Evolutionary conservation across 2,329 filamentous ascomycete genomes (phyloP), one percentile per base, ranked within the genome.

Genomic region (Hypoxylon sp.): DNA sequence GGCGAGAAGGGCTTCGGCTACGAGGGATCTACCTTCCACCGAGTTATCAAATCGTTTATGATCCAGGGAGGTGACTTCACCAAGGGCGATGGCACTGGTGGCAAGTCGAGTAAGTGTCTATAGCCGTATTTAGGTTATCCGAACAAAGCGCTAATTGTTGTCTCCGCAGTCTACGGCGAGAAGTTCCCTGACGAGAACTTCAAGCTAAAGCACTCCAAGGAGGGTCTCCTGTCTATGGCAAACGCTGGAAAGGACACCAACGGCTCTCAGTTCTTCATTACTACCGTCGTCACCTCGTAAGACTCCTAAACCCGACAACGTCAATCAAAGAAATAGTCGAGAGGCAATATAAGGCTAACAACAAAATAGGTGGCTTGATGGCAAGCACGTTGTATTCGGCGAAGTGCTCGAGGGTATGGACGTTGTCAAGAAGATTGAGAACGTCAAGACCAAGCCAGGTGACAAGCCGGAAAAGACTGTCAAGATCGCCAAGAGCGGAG

Each of bases 151-250:
- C 71, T 76, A 24, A 75, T 60, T 14, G n/a, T 26, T 17, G n/a
- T 24, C 31, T 19, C 64, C n/a, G 57, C 71, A 91, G 89, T 96
- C 85, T 96, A 95, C 80, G 93, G 93, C 77, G 86, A 88, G 75
- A 93, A 92, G 84, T 96, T 96, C 84, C 83, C 88, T 73, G 93
- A 97, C 77, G 93, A 97, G 90, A 96, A 95, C 91, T 96, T 97
- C 88, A 95, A 96, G 90, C 87, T 95, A 79, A 94, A 94, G 88
- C 93, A 97, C 90, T 88, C 87, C 85, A 94, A 94, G 88, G 91
- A 90, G 82, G 93, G 93, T 77, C 84, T 93, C 57, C 85, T 96
- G 73, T 94, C 91, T 82, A 96, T 94, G 93, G 93, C 92, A 82
- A 94, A 94, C 83, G 88, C 92, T 68, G 92, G 92, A 81, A 88